Percentiles rank a stretch among this genome's conserved stretches.
Evolutionary conservation across 306 rosid genomes (phyloP).

Genomic region (Castanea crenata): DNA sequence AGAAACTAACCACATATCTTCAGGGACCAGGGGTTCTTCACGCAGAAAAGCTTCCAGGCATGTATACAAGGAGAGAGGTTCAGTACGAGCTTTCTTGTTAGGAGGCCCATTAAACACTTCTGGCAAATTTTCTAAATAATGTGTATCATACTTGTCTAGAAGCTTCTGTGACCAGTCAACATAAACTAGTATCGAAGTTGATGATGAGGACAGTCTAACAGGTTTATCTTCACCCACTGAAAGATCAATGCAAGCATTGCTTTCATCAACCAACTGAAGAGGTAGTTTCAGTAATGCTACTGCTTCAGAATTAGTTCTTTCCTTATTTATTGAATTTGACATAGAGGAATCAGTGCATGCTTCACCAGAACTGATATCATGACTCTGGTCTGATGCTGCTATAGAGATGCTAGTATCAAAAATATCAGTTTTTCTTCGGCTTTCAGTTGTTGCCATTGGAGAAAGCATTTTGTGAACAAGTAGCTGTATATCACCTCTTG

Average conservation of each 20-base stretch:
- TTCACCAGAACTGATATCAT: conserved; percentile 30
- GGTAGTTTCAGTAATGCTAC: conserved; percentile 46
- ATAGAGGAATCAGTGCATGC: conserved; percentile 31
- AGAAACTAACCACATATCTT: conserved; percentile 94
- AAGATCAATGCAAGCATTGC: conserved; percentile 68
- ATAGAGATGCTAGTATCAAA: conserved; percentile 47
- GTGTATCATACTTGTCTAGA: conserved; percentile 65
- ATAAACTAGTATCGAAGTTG: conserved; percentile 55
- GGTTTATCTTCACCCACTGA: conserved; percentile 75
- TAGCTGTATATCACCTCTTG: conserved; percentile 63
- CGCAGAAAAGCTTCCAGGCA: conserved; percentile 97
- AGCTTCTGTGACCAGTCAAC: conserved; percentile 85
- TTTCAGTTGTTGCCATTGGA: conserved; percentile 63
- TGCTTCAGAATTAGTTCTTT: conserved; percentile 42
- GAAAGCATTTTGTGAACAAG: conserved; percentile 63
- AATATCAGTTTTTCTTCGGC: conserved; percentile 35
- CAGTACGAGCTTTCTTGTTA: conserved; percentile 87
- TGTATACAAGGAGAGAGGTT: conserved; percentile 91
- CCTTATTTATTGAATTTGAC: conserved; percentile 48
- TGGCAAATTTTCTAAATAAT: conserved; percentile 65
- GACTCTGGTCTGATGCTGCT: conserved; percentile 35
- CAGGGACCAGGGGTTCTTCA: conserved; percentile 97
- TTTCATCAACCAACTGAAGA: conserved; percentile 78
- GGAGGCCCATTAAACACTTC: conserved; percentile 89
- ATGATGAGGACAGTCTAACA: conserved; percentile 49